Evolutionary conservation across 352 stramenopile genomes (phyloP), one percentile per base, ranked within the genome.

Genomic region (Phytophthora colocasiae): DNA sequence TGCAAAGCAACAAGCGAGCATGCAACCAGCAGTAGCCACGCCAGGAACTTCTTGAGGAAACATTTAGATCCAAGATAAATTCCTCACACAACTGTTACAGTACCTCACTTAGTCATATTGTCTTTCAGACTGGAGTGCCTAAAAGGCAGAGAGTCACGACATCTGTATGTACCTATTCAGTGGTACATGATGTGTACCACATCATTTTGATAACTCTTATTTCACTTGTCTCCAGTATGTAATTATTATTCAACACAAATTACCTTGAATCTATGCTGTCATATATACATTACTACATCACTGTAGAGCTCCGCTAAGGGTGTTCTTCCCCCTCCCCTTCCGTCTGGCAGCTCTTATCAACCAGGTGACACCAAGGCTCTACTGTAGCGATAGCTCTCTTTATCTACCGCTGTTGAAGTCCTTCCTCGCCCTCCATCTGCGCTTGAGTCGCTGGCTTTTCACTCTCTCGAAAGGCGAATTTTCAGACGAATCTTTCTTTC

Each of bases 401-500:
- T 34, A 11, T 22, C 38, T 34, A 15, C 19, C n/a, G 38, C 24
- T 47, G 24, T 43, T 47, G 19, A 43, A 58, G 11, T 14, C 8
- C 14, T 31, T 19, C 10, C 38, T n/a, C 15, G 39, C 26, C 19
- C 12, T 38, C 12, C 27, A 17, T 32, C 15, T 43, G 38, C 38
- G 1, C 7, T 19, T 43, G 14, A 36, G 19, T 49, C 57, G 32
- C 53, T 58, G 43, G 40, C 63, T 58, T 71, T 34, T 48, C 27
- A 36, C 27, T 24, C 29, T 44, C 26, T 36, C 22, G 29, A 51
- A 26, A 59, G 31, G 60, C 54, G 38, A 64, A 63, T 53, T 58
- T 50, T 41, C 22, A 44, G 36, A 32, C 22, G 22, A 22, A 22
- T 22, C 22, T 22, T 71, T 67, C 66, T 74, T 70, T 69, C 36